Conservation (phyloP, 371 early-diverging fungal species). For the Rhizopus microsporus region DNA sequence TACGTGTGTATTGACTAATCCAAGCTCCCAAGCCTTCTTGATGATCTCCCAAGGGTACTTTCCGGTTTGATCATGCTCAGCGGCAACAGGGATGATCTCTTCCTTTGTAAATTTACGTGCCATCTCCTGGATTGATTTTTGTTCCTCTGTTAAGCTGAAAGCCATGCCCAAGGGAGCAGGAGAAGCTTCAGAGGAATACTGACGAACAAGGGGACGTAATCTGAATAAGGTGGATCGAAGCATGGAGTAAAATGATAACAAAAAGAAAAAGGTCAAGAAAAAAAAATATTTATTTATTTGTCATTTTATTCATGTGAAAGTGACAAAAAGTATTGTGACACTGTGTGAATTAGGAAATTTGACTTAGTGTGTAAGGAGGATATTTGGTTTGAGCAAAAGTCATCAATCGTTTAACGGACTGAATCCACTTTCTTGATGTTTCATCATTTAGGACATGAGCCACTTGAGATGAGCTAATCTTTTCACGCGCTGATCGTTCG, state of each 20-base stretch:
- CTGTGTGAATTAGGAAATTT: conserved; percentile 39
- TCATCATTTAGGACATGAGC: conserved; percentile 99
- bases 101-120: conserved; percentile 91
- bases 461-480: conserved; percentile 92
- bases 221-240: conserved; percentile 8
- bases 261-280: background rate
- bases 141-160: conserved; percentile 83
- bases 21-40: conserved; percentile 96
- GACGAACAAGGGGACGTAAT: conserved; percentile 6
- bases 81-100: conserved; percentile 92
- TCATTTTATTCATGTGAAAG: background rate
- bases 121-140: conserved; percentile 85
- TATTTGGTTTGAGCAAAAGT: conserved; percentile 92
- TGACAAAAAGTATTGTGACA: background rate
- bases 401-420: conserved; percentile 95
- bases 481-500: conserved; percentile 95
- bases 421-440: conserved; percentile 97
- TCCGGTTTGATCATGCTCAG: conserved; percentile 92
- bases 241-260: conserved; percentile 2
- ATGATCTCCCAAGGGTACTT: conserved; percentile 92
- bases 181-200: conserved; percentile 19
- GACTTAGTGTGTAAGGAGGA: conserved; percentile 81
- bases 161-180: conserved; percentile 33
- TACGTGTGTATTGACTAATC: conserved; percentile 92
- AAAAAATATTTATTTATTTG: conserved; percentile 1